phyloP scores from a whole-genome alignment of 129 eudicot genomes.

The Artemisia argyi region DNA sequence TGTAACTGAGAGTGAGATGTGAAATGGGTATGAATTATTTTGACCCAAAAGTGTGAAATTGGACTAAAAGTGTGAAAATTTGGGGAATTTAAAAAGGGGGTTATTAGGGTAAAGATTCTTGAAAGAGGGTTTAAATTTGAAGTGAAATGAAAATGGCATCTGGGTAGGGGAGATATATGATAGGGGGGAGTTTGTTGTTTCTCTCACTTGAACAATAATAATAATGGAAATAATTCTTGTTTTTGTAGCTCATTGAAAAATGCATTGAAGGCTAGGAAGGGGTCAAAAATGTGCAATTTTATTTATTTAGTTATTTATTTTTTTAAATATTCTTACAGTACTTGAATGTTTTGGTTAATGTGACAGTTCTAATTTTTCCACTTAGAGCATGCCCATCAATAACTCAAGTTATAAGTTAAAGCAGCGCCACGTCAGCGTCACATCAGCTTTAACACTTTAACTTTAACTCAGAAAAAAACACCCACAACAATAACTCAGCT shows the following conservation, averaged over 20 bases:
- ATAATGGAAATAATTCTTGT: slow-evolving; percentile 23
- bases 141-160: slow-evolving; percentile 19
- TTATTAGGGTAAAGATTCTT: slow-evolving; percentile 27
- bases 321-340: too few species aligned
- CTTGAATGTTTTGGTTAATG: too few species aligned
- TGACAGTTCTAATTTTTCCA: too few species aligned
- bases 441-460: too few species aligned
- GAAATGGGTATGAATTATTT: slow-evolving; percentile 6
- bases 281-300: too few species aligned
- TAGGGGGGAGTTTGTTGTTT: slow-evolving; percentile 1
- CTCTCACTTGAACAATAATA: slow-evolving; percentile 4
- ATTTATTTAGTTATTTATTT: too few species aligned
- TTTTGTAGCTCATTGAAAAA: not conserved
- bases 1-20: not conserved
- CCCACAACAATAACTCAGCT: too few species aligned
- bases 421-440: too few species aligned
- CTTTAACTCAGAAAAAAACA: too few species aligned
- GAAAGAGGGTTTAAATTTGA: slow-evolving; percentile 2
- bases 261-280: not conserved
- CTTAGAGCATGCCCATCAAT: too few species aligned
- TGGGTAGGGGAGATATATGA: slow-evolving; percentile 23
- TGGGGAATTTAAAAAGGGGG: not conserved
- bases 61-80: not conserved
- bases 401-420: too few species aligned
- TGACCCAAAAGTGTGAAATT: slow-evolving; percentile 2